Base-by-base conservation (phyloP, 495 filamentous ascomycete genomes). In the Neurospora intermedia region DNA sequence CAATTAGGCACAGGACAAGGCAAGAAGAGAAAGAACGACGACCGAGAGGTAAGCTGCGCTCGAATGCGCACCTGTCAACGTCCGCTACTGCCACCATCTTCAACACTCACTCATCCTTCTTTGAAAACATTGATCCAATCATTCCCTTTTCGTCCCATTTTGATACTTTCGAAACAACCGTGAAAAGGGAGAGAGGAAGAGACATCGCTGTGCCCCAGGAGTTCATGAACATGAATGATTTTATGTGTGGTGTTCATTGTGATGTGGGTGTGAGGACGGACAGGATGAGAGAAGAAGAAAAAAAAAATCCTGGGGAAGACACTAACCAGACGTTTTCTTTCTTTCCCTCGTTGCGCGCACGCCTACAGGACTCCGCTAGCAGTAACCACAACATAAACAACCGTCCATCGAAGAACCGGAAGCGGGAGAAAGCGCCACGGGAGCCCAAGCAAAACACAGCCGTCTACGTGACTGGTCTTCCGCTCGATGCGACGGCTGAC, bases 381-480 rank as follows among this genome's bases (percentile, higher is more conserved):
- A 70, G 71, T 38, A 74, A 43, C 43, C 73, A 43, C 43, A 77
- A 74, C 41, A 35, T 74, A 66, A 77, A 75, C 46, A 79, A 74
- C 38, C 74, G 78, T 48, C 66, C 76, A 9, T 69, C 73, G 43
- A 79, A 77, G 38, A 71, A 74, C 59, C 74, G 78, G 78, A 82
- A 77, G 74, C 76, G 70, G 74, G 77, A 74, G 72, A 74, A 59
- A 59, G 78, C 27, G 41, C 80, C 80, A 4, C 77, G 79, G 40
- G 77, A 83, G 70, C 87, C 87, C 43, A 87, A 90, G 71, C 88
- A 93, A 72, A 99, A 98, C 78, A 95, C 91, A 3, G 96, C 96
- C 27, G 86, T 99, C 69, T 99, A 92, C 80, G 89, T 98, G 46
- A 96, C 93, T 4, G 91, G 89, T 15, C 88, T 99, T 5, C 96